Evolutionary conservation across 2,329 filamentous ascomycete species (phyloP), one percentile per base, ranked within the genome.

Genomic region (Colletotrichum somersetense): DNA sequence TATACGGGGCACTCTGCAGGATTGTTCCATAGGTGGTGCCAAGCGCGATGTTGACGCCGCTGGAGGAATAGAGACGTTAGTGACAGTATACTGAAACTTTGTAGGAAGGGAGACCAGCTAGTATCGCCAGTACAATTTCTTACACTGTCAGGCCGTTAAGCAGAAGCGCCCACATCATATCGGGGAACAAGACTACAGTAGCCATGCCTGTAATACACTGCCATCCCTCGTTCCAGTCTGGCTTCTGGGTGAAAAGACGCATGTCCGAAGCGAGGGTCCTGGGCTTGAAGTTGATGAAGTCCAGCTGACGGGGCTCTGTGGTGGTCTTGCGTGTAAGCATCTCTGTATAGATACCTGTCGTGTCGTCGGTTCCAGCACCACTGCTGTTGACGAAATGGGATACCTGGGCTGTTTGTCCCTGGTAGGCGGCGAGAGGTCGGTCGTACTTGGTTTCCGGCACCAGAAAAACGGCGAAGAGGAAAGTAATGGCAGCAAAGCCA

Each of bases 381-480:
- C 74, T 62, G 1, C 74, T 75, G 8, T 75, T 73, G 44, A 69
- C 61, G 38, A 69, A 69, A 6, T 63, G 66, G 1, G 66, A 69
- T 0, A 69, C 66, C 3, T 74, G 74, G 2, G 75, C 74, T 3
- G 73, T 73, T 2, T 68, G 66, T 50, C 82, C 81, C 42, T 82
- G 81, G 62, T 82, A 85, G 0, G 83, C 79, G 1, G 75, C 74
- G 0, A 82, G 72, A 1, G 80, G 75, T 0, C 83, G 80, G 42
- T 80, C 73, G 66, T 85, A 86, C 62, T 82, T 81, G 1, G 82
- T 84, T 75, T 85, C 84, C 0, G 83, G 83, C 0, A 85, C 77
- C 44, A 82, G 80, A 70, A 84, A 78, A 16, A 84, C 72, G 1
- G 81, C 80, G 1, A 81, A 61, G 18, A 85, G 20, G 2, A 83